Evolutionary conservation across 2,329 filamentous ascomycete genomes (phyloP).

Genomic region (Diaporthe amygdali): DNA sequence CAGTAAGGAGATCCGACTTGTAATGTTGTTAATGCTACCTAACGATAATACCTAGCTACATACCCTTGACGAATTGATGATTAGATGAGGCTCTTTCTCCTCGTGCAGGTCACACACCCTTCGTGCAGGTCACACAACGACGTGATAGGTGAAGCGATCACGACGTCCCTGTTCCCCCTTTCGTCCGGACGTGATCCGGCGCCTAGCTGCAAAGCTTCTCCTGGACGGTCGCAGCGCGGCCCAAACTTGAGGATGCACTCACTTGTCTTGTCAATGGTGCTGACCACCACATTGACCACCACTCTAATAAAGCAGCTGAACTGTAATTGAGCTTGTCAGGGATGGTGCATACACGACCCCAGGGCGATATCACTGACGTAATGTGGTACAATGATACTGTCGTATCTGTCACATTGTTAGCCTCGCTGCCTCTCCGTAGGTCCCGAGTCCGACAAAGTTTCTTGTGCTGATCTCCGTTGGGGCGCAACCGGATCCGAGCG

Average conservation of each 20-base stretch:
- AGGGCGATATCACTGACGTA: not conserved
- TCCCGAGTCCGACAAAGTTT: not conserved
- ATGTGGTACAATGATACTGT: not conserved
- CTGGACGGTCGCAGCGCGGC: not conserved
- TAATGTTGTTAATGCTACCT: not conserved
- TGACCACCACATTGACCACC: not conserved
- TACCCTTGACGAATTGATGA: not conserved
- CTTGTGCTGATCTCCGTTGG: not conserved
- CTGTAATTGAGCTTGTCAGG: not conserved
- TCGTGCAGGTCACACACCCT: not conserved
- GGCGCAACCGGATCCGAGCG: conserved; percentile 6
- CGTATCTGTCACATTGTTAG: conserved; percentile 2
- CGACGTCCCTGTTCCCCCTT: not conserved
- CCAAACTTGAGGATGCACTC: not conserved
- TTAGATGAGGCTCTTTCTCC: not conserved
- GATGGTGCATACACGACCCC: not conserved
- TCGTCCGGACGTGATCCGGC: not conserved
- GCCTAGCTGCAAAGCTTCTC: not conserved
- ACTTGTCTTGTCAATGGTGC: conserved; percentile 4
- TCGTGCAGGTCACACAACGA: not conserved
- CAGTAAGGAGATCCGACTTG: not conserved
- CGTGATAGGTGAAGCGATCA: not conserved
- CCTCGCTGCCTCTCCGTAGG: not conserved
- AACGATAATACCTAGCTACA: not conserved
- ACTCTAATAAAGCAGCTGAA: not conserved